Evolutionary conservation across 73 alveolate genomes (phyloP), one percentile per base, ranked within the genome.

Genomic region (Stentor coeruleus): DNA sequence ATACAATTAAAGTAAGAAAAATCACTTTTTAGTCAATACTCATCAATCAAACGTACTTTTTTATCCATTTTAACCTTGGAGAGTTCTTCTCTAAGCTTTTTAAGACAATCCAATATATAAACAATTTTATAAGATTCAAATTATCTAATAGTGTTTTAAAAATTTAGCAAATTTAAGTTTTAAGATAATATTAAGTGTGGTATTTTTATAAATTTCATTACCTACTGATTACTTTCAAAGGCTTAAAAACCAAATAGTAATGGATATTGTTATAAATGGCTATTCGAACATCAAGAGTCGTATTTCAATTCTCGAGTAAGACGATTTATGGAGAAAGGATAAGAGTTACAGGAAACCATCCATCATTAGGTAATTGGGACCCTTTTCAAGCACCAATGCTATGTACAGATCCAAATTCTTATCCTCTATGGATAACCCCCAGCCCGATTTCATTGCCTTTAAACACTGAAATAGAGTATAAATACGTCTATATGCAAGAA

Each of bases 11-110:
- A 28, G 2, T 26, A 33, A 66, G n/a, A 20, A 26, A 33, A 20
- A 33, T 66, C 79, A 35, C 74, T 77, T 30, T 60, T 37, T 84
- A 39, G 74, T 3, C 87, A 85, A n/a, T 38, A 28, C 31, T 35
- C 73, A 58, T 77, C 90, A 36, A 74, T 66, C 28, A 84, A 40
- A 55, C 73, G 74, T 1, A 85, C 90, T 14, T 84, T 83, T 4
- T 80, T 82, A 86, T 84, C 82, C 60, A 72, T 35, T 83, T 14
- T 33, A 74, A 75, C 49, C 86, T 76, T 83, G 38, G 11, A 38
- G 37, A 86, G 33, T 28, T 57, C 73, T 66, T 66, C 66, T 49
- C 66, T 49, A 11, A 20, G 66, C 28, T 49, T 49, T 49, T 11
- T 11, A 6, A 49, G 66, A 20, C 6, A 49, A 20, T 11, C n/a